Evolutionary conservation across 768 basidiomycete species (phyloP).

Genomic region (Galerina sulciceps): DNA sequence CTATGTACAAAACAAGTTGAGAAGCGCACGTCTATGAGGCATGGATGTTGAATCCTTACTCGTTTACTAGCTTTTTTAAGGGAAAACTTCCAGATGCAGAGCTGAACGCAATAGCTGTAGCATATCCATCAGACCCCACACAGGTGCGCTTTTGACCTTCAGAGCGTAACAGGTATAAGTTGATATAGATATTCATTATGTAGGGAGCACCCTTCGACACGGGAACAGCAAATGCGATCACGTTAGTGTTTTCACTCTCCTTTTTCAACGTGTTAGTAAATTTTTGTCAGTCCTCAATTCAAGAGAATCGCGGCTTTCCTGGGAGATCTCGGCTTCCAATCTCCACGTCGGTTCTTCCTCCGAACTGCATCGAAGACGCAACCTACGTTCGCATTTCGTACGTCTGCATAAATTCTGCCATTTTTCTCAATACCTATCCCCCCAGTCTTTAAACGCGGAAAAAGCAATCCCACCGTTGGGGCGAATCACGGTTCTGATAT

Average conservation of each 20-base stretch:
- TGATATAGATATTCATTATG: neutral
- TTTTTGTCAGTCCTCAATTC: constrained; percentile 35
- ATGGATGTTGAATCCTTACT: neutral
- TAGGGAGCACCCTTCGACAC: constrained; percentile 27
- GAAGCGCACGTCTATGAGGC: neutral
- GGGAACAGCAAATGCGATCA: constrained; percentile 19
- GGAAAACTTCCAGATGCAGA: constrained; percentile 5
- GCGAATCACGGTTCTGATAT: constrained; percentile 8
- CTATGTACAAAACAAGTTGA: constrained; percentile 19
- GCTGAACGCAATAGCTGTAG: constrained; percentile 10
- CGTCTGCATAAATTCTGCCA: constrained; percentile 11
- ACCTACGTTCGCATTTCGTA: constrained; percentile 37
- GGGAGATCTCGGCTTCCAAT: constrained; percentile 40
- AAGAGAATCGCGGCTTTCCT: constrained; percentile 44
- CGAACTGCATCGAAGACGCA: constrained; percentile 31
- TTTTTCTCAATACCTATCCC: neutral
- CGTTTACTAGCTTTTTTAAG: constrained; percentile 13
- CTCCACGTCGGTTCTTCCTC: constrained; percentile 37
- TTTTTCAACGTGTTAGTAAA: neutral
- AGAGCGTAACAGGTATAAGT: no score
- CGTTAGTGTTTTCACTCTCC: constrained; percentile 12
- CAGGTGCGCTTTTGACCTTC: constrained; percentile 17
- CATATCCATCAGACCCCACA: constrained; percentile 23
- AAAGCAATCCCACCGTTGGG: neutral
- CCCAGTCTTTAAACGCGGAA: neutral